Evolutionary conservation across 371 early-diverging fungal species (phyloP).

Genomic region (Catenaria anguillulae): DNA sequence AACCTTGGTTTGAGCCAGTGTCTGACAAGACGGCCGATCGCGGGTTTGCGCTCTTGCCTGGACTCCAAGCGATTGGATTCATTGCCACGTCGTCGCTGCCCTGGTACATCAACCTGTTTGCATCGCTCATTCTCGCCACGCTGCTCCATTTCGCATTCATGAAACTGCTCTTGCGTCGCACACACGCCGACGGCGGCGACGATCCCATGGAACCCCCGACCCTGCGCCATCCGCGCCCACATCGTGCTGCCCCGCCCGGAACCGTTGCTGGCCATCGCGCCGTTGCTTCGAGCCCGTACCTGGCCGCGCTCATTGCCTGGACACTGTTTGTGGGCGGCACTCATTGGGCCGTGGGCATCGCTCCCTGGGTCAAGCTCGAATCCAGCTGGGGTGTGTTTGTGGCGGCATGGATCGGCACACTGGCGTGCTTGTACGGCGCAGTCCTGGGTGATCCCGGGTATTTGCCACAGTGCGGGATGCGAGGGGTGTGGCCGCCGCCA

Average conservation of each 20-base stretch:
- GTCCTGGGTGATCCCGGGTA: conserved; percentile 71
- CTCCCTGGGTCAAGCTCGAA: conserved; percentile 12
- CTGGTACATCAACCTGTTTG: not conserved
- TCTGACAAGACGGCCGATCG: no score
- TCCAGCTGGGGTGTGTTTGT: not conserved
- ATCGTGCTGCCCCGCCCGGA: no score
- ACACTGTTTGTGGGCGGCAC: conserved; percentile 51
- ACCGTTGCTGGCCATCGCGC: no score
- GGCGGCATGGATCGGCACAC: not conserved
- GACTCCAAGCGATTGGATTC: no score
- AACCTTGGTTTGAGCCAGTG: no score
- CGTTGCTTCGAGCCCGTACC: conserved; percentile 60
- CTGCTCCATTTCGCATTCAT: not conserved
- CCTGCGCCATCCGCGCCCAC: conserved; percentile 5
- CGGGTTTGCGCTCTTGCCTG: no score
- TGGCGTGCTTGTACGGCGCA: conserved; percentile 36
- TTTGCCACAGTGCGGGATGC: conserved; percentile 28
- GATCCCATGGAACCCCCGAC: not conserved
- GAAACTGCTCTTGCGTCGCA: not conserved
- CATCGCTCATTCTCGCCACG: not conserved
- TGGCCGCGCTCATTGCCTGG: conserved; percentile 69
- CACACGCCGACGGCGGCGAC: not conserved
- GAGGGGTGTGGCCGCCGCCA: conserved; percentile 16
- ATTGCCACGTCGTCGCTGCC: no score
- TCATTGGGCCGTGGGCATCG: conserved; percentile 38